phyloP scores from a whole-genome alignment of 2,329 filamentous ascomycete genomes.

The Pseudopyrenochaeta lycopersici region DNA sequence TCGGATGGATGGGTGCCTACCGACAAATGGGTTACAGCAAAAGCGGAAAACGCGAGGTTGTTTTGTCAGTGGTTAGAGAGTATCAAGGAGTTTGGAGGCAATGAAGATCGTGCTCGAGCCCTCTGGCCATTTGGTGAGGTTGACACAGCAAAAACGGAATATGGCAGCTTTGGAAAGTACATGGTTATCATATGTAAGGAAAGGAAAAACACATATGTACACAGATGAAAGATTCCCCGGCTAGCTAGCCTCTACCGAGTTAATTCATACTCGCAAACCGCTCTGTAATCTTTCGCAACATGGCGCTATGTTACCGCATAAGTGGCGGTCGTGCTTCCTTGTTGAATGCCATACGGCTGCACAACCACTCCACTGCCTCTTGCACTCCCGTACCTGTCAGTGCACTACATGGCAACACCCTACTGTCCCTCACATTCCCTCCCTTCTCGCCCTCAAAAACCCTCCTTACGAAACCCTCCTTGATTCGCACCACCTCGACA shows the following conservation, averaged over 20 bases:
- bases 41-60: conserved; percentile 36
- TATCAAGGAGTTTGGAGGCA: conserved; percentile 42
- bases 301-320: conserved; percentile 88
- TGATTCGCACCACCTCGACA: conserved; percentile 95
- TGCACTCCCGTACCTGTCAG: conserved; percentile 82
- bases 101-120: conserved; percentile 38
- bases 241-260: too few species aligned
- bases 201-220: too few species aligned
- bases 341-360: conserved; percentile 93
- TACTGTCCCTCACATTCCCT: conserved; percentile 83
- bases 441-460: conserved; percentile 96
- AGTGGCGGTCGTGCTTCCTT: conserved; percentile 91
- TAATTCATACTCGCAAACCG: too few species aligned
- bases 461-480: conserved; percentile 93
- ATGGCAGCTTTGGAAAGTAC: too few species aligned
- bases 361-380: conserved; percentile 97
- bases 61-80: conserved; percentile 42
- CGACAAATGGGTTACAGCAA: conserved; percentile 42
- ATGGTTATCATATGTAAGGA: too few species aligned
- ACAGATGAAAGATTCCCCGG: too few species aligned
- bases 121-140: conserved; percentile 46
- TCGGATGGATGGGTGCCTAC: conserved; percentile 49
- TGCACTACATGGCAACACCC: conserved; percentile 92
- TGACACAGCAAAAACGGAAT: not conserved
- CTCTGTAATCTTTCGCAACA: too few species aligned